These are phyloP conservation scores for Myrica gale DNA, from an alignment of 306 rosid species.

Conservation along the genomic window DNA sequence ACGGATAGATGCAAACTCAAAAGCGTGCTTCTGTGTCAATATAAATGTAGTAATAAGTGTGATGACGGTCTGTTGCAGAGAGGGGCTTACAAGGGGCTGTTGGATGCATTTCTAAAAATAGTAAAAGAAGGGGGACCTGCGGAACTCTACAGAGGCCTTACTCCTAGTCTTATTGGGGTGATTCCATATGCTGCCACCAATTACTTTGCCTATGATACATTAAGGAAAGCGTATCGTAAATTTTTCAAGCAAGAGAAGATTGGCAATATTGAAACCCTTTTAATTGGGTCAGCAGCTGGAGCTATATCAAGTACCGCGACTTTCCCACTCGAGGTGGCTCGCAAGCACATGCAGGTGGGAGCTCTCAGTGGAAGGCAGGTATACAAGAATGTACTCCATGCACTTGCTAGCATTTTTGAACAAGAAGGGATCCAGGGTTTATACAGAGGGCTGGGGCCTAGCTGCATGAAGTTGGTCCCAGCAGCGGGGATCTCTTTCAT, in stretches of 20 bases:
- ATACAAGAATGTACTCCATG: constrained; percentile 72
- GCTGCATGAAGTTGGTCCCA: constrained; percentile 95
- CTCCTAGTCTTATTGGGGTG: constrained; percentile 88
- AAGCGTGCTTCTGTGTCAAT: constrained; percentile 9
- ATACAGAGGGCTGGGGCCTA: constrained; percentile 85
- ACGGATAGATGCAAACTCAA: neutral
- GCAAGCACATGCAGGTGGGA: constrained; percentile 98
- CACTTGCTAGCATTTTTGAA: constrained; percentile 78
- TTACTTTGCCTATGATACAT: constrained; percentile 80
- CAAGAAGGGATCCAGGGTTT: constrained; percentile 77
- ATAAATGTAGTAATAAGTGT: neutral
- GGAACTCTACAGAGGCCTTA: constrained; percentile 87
- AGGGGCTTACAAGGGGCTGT: constrained; percentile 65
- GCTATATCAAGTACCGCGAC: constrained; percentile 90
- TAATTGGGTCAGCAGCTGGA: constrained; percentile 91
- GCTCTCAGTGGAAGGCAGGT: constrained; percentile 82
- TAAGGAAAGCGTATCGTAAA: constrained; percentile 74
- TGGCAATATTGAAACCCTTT: constrained; percentile 90
- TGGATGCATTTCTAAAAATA: constrained; percentile 85
- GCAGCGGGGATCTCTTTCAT: constrained; percentile 96
- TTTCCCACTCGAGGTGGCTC: constrained; percentile 96
- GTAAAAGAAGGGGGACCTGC: constrained; percentile 76
- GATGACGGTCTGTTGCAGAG: constrained; percentile 58
- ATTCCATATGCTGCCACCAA: constrained; percentile 90
- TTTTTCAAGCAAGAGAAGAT: constrained; percentile 70